Evolutionary conservation across 352 stramenopile genomes (phyloP).

Genomic region (Globisporangium polare): DNA sequence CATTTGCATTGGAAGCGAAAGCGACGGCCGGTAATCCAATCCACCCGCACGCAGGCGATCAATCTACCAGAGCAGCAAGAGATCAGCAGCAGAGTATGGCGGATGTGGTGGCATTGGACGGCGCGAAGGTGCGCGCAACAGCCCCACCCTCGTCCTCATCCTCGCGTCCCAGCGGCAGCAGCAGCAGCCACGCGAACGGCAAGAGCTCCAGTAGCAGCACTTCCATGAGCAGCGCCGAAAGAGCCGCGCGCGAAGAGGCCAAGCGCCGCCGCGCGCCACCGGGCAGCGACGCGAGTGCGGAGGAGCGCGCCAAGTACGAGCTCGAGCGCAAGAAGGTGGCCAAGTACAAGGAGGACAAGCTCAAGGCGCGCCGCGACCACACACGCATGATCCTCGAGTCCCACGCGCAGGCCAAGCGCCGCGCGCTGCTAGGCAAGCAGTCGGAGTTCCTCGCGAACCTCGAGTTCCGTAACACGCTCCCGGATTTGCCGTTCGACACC

Average conservation of each 20-base stretch:
- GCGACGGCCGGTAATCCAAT: neutral
- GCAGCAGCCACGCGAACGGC: conserved; percentile 9
- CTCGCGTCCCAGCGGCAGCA: conserved; percentile 9
- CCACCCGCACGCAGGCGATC: neutral
- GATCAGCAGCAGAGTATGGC: conserved; percentile 25
- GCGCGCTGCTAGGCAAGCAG: conserved; percentile 74
- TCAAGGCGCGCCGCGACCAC: conserved; percentile 80
- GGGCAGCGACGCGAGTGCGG: conserved; percentile 46
- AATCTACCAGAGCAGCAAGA: neutral
- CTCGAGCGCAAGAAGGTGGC: conserved; percentile 84
- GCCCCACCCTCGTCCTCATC: conserved; percentile 15
- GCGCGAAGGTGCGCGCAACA: conserved; percentile 5
- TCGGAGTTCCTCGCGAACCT: conserved; percentile 79
- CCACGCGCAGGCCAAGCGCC: conserved; percentile 79
- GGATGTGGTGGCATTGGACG: conserved; percentile 18
- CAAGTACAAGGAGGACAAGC: conserved; percentile 89
- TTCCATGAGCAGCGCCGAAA: conserved; percentile 8
- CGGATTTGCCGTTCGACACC: conserved; percentile 81
- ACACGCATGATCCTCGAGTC: conserved; percentile 86
- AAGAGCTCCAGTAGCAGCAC: conserved; percentile 17
- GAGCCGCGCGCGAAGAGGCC: conserved; percentile 28
- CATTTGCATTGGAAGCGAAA: neutral
- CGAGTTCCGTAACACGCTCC: conserved; percentile 81
- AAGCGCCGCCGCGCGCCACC: conserved; percentile 42
- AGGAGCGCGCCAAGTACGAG: conserved; percentile 77